A percentile compares a stretch with the other conserved stretches of the same genome.
phyloP scores from a whole-genome alignment of 768 basidiomycete genomes.

The Termitomyces titanicus region DNA sequence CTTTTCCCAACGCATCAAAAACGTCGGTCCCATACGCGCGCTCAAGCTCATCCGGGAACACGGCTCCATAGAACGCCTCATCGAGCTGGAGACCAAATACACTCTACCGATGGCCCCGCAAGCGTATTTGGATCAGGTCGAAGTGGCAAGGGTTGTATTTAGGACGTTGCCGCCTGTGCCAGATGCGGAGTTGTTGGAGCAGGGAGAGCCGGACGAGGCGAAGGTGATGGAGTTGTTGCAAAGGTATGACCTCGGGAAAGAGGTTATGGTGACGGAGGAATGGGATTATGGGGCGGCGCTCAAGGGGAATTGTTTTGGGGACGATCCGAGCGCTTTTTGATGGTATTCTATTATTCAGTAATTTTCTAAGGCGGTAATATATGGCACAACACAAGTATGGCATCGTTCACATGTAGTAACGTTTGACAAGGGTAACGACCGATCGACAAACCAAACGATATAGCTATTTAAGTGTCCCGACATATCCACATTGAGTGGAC shows the following conservation, averaged over 20 bases:
- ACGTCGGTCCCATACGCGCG: constrained; percentile 75
- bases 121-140: constrained; percentile 64
- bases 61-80: constrained; percentile 68
- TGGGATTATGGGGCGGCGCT: constrained; percentile 46
- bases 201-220: constrained; percentile 34
- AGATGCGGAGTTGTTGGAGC: constrained; percentile 29
- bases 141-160: constrained; percentile 61
- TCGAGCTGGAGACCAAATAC: constrained; percentile 50
- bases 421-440: background rate
- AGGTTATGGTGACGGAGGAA: constrained; percentile 27
- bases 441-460: no score
- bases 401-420: background rate
- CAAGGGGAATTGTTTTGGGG: constrained; percentile 63
- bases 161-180: constrained; percentile 63
- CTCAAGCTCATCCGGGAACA: constrained; percentile 71
- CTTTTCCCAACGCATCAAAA: constrained; percentile 81
- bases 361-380: background rate
- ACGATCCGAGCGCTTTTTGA: constrained; percentile 47
- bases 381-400: background rate
- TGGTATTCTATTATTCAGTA: no score
- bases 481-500: no score
- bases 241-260: constrained; percentile 45
- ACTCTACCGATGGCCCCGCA: constrained; percentile 41
- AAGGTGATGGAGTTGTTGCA: constrained; percentile 45
- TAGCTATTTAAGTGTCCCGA: no score